Base-by-base conservation (phyloP, 176 grass and related monocot species). In the Lolium rigidum region DNA sequence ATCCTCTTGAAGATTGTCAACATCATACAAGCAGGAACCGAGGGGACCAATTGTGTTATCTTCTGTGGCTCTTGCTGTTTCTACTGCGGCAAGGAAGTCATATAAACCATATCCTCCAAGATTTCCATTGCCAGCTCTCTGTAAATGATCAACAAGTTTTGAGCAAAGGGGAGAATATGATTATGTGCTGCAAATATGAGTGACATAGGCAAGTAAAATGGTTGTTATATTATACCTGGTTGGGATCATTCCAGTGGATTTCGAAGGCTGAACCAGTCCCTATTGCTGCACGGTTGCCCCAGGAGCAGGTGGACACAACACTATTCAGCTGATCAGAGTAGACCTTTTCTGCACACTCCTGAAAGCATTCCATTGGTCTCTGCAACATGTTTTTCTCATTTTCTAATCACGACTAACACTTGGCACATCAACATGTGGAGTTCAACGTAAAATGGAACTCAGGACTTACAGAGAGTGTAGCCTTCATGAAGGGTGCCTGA, bases 281-380 rank as follows among this genome's bases (percentile, higher is more conserved):
- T 37, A 92, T 85, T 62, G 82, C 74, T 48, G 81, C 48, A n/a
- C n/a, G 79, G 59, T 86, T 88, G 13, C 93, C 93, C 93, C 85
- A 95, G 71, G 88, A 92, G 68, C 93, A 90, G 56, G 79, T 72
- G 50, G 93, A 95, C 65, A 95, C 93, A 79, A 92, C 55, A 81
- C 69, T 86, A 52, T 54, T 50, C 65, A 94, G 49, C 26, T 89
- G 88, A 90, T 94, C 93, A 68, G 75, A 86, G 16, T 86, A 57
- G 10, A 77, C 46, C 80, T 94, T 94, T 54, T 88, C 93, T 73
- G 87, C 90, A 84, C 82, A 70, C 86, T 82, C 88, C 79, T 88
- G 79, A 38, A 95, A 95, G 70, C 82, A 90, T 84, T 90, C 88
- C 63, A 72, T 74, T 54, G 88, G 79, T 77, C 74, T 90, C 90